Conservation (phyloP, 192 early-diverging fungal genomes). For the Coemansia sp. region DNA sequence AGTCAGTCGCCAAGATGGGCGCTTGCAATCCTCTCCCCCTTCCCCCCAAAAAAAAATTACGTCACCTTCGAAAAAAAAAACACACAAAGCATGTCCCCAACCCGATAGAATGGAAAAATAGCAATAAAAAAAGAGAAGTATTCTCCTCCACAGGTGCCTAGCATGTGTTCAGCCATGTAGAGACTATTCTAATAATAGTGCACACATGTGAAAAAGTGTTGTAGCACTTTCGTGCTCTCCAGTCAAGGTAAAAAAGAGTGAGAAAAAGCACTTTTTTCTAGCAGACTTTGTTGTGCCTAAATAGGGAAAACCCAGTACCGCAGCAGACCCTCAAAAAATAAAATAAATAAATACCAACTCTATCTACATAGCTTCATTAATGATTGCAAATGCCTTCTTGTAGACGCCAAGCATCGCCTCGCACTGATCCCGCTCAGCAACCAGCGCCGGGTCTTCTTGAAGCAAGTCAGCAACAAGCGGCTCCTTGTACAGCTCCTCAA, state of each 20-base stretch:
- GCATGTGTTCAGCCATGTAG: not conserved
- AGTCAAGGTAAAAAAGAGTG: not conserved
- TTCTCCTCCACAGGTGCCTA: not conserved
- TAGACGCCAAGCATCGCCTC: conserved; percentile 76
- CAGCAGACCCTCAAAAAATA: not conserved
- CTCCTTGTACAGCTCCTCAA: conserved; percentile 72
- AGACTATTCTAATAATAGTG: not conserved
- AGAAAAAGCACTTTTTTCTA: conserved; percentile 16
- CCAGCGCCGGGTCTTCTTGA: conserved; percentile 71
- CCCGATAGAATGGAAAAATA: not conserved
- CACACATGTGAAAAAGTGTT: not conserved
- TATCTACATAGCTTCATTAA: conserved; percentile 52
- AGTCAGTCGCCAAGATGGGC: not conserved
- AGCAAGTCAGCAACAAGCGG: conserved; percentile 67
- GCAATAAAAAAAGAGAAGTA: not conserved
- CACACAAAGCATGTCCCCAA: not conserved
- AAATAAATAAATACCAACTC: not conserved
- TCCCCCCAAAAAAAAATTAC: no score
- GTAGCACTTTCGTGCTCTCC: not conserved
- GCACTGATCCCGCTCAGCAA: conserved; percentile 72
- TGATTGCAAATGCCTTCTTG: conserved; percentile 69
- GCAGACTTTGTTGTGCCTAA: not conserved
- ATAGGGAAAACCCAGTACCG: not conserved
- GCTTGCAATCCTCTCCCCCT: no score
- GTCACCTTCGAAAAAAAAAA: not conserved